phyloP scores from a whole-genome alignment of 2,329 filamentous ascomycete genomes.

The Elsinoe australis region DNA sequence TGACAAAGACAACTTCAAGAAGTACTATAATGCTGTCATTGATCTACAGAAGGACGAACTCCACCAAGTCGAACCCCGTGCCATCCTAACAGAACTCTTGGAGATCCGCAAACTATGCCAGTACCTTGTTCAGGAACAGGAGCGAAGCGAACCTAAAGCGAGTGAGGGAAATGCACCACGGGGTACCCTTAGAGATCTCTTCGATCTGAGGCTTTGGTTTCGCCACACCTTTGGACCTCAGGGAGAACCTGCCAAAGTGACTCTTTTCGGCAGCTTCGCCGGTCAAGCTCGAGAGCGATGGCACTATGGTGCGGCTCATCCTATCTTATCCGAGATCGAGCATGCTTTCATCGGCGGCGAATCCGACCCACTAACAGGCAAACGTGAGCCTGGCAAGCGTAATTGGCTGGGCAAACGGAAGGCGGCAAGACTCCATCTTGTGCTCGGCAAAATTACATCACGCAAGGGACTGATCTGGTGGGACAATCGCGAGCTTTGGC shows the following conservation, averaged over 20 bases:
- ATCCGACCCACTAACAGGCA: background rate
- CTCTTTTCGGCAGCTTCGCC: slow-evolving; percentile 37
- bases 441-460: slow-evolving; percentile 28
- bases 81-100: background rate
- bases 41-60: too few relatives aligned
- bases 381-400: slow-evolving; percentile 21
- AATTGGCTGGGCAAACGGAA: slow-evolving; percentile 33
- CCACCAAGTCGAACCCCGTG: too few relatives aligned
- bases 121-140: background rate
- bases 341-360: slow-evolving; percentile 33
- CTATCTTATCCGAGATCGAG: slow-evolving; percentile 38
- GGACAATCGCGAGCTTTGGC: slow-evolving; percentile 38
- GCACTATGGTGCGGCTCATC: slow-evolving; percentile 35
- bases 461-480: slow-evolving; percentile 34
- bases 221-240: slow-evolving; percentile 22
- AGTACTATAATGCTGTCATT: slow-evolving; percentile 24
- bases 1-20: slow-evolving; percentile 25
- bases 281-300: slow-evolving; percentile 34
- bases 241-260: slow-evolving; percentile 12
- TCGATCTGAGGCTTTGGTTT: slow-evolving; percentile 26
- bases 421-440: slow-evolving; percentile 31
- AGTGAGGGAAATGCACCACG: too few relatives aligned
- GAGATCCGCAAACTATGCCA: background rate
- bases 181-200: too few relatives aligned
- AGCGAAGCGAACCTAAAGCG: too few relatives aligned